Evolutionary conservation across 1,139 yeast species (phyloP).

Genomic region (Protomyces gravidus): DNA sequence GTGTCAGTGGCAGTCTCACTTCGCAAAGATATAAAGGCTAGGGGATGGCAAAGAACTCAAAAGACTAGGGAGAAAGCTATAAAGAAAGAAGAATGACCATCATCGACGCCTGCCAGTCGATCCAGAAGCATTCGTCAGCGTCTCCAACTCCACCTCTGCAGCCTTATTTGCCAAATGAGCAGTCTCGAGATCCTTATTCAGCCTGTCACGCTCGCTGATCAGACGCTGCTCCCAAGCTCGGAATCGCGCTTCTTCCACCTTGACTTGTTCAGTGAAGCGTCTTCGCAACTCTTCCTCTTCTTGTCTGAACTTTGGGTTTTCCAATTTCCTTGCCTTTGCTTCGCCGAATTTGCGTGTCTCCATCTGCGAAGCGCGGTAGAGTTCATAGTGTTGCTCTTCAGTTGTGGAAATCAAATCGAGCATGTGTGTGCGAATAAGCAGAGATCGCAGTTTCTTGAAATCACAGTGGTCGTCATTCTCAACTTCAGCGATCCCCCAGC

Average conservation of each 20-base stretch:
- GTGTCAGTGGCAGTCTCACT: no score
- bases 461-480: constrained; percentile 96
- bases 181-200: constrained; percentile 88
- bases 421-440: constrained; percentile 87
- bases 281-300: constrained; percentile 93
- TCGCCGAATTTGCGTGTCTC: constrained; percentile 55
- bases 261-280: constrained; percentile 96
- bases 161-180: constrained; percentile 49
- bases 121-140: constrained; percentile 9
- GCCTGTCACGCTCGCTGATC: constrained; percentile 86
- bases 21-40: no score
- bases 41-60: no score
- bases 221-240: constrained; percentile 98
- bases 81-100: background rate
- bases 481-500: constrained; percentile 97
- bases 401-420: constrained; percentile 82
- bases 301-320: constrained; percentile 90
- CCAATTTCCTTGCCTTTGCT: constrained; percentile 44
- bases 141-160: constrained; percentile 25
- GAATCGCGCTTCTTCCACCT: constrained; percentile 93
- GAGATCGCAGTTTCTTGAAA: constrained; percentile 82
- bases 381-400: constrained; percentile 88
- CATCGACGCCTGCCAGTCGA: constrained; percentile 25
- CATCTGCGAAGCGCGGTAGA: constrained; percentile 76
- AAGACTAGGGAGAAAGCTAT: no score